Base-by-base conservation (phyloP, 495 filamentous ascomycete species). In the Hypoxylon lienhwacheense region DNA sequence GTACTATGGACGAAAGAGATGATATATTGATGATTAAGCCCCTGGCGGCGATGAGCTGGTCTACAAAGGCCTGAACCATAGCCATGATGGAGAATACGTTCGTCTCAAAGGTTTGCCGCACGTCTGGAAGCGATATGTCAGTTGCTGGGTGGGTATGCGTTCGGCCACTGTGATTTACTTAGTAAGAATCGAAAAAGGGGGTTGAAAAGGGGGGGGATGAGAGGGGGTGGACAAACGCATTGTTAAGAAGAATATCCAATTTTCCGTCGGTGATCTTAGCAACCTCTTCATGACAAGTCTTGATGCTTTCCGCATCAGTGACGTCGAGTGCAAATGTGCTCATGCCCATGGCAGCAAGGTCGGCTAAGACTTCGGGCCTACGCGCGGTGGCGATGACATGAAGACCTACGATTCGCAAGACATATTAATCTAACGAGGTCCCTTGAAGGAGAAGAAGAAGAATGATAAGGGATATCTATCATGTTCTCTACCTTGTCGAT, bases 221-320 rank as follows among this genome's bases (percentile, higher is more conserved):
- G 5, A 16, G n/a, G 20, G 16, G 14, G 1, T 4, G 28, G 10
- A 65, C 75, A 29, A 35, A 78, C 75, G 83, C 83, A 61, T 88
- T 88, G 64, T 89, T 89, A 47, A 89, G 75, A 12, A 87, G 73
- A 42, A 79, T 77, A 63, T 86, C 80, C n/a, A 88, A 70, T 41
- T 63, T 77, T 7, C 80, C 81, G 41, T 73, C 74, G 0, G 81
- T 85, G 24, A 80, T 47, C n/a, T 66, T 62, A 20, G 67, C 67
- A 11, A 83, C 77, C 7, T 72, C 70, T 5, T 64, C 62, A 44
- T 73, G 73, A 58, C 73, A 77, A 8, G 59, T 56, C 24, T 67
- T 70, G 70, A 84, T 78, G 64, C 77, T 81, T 3, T 74, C 68
- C 1, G 55, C 35, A n/a, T 70, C 68, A 17, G 73, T 80, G 31